Conservation (phyloP, 495 filamentous ascomycete genomes). For the Daldinia bambusicola region DNA sequence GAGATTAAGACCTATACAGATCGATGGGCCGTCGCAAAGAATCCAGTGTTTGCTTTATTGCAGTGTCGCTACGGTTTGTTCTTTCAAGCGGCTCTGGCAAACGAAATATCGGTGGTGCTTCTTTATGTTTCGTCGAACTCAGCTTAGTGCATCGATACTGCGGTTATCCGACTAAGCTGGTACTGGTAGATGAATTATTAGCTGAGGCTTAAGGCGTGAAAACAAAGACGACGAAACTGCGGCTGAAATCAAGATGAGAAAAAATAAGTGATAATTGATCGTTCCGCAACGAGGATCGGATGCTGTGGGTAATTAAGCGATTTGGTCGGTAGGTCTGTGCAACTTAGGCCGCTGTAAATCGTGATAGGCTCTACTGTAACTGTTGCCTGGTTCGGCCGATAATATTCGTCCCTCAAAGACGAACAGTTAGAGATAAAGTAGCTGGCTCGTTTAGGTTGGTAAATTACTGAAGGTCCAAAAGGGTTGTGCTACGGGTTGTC, state of each 20-base stretch:
- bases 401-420: conserved; percentile 8
- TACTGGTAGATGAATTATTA: conserved; percentile 24
- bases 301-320: conserved; percentile 15
- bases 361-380: conserved; percentile 17
- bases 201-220: conserved; percentile 13
- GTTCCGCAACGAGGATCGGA: conserved; percentile 24
- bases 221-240: conserved; percentile 26
- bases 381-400: conserved; percentile 17
- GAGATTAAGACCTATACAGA: not conserved
- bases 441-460: conserved; percentile 10
- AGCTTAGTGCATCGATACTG: conserved; percentile 32
- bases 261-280: conserved; percentile 18
- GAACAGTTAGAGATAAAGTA: conserved; percentile 11
- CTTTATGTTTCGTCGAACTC: conserved; percentile 32
- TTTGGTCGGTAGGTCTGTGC: conserved; percentile 31
- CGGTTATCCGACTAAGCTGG: conserved; percentile 19
- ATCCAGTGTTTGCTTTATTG: conserved; percentile 22
- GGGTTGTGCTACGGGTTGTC: conserved; percentile 8
- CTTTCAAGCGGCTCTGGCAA: conserved; percentile 21
- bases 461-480: conserved; percentile 9
- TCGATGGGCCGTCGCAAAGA: conserved; percentile 28
- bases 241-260: conserved; percentile 1
- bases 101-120: conserved; percentile 12
- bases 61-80: conserved; percentile 23
- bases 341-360: conserved; percentile 2